Base-by-base conservation (phyloP, 352 stramenopile species). In the Pythium phragmitis region DNA sequence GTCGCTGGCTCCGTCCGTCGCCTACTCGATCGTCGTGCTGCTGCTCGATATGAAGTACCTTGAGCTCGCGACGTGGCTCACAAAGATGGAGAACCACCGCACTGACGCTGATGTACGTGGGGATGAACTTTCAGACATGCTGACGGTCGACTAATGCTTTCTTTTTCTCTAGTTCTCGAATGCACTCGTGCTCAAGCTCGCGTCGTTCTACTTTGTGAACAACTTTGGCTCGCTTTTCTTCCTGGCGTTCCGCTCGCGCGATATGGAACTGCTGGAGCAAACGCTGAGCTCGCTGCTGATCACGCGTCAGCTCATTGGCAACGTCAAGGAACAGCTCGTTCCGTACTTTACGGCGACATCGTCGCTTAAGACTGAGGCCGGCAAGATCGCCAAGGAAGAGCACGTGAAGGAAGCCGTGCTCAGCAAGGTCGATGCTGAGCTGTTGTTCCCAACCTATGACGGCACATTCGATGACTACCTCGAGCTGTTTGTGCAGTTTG, bases 161-260 rank as follows among this genome's bases (percentile, higher is more conserved):
- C 0, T 55, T 19, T 1, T 26, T 49, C 36, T 37, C 5, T 62
- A 93, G 82, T 97, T 96, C 76, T 76, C 86, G 9, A 97, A 97
- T 39, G 85, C 88, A 0, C 88, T 99, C 37, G 98, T 99, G 64
- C 87, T 98, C 53, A 99, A 99, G 82, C 85, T 98, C 6, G 98
- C 98, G 63, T 88, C 97, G 43, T 99, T 99, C 71, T 95, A 98
- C 67, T 99, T 99, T 64, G 90, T 98, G 21, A 98, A 98, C 80
- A 98, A 98, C 80, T 98, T 98, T 68, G 90, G 91, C 4, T 96
- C 91, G 61, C 77, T 98, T 2, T 98, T 98, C 71, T 99, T 98
- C 74, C 88, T 98, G 63, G 91, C 92, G 9, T 98, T 98, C 66
- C 85, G 96, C 39, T 87, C 91, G 36, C 81, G 82, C 21, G 80